These are phyloP conservation scores for Fusarium sp. DNA, from an alignment of 2,329 filamentous ascomycete species.

Conservation along the genomic window DNA sequence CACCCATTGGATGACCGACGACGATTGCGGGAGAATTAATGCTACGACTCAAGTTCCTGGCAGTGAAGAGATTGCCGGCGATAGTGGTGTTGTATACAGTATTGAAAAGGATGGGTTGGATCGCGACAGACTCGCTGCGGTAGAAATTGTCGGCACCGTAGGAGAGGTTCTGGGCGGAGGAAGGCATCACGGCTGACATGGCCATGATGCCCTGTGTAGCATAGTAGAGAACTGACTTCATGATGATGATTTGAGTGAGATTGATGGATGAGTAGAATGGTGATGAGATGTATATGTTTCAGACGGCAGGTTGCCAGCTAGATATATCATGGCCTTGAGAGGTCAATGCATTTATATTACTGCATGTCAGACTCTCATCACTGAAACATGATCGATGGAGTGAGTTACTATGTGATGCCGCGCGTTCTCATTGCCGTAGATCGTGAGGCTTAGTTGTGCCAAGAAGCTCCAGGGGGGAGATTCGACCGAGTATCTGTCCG, in stretches of 20 bases:
- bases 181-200: not conserved
- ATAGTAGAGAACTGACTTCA: not conserved
- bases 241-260: rapidly evolving
- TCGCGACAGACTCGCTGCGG: not conserved
- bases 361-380: no score
- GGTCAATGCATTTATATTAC: no score
- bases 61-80: not conserved
- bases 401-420: not conserved
- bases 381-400: not conserved
- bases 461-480: rapidly evolving
- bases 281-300: rapidly evolving
- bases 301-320: rapidly evolving
- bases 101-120: not conserved
- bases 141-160: constrained; percentile 8
- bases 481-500: not conserved
- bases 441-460: not conserved
- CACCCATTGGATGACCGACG: constrained; percentile 4
- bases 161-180: not conserved
- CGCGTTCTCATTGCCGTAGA: not conserved
- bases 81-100: not conserved
- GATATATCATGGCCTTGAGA: not conserved
- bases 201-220: not conserved
- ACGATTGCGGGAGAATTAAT: not conserved
- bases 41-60: not conserved
- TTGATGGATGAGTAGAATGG: rapidly evolving